Conservation (phyloP, 495 filamentous ascomycete genomes). For the Podospora comata region DNA sequence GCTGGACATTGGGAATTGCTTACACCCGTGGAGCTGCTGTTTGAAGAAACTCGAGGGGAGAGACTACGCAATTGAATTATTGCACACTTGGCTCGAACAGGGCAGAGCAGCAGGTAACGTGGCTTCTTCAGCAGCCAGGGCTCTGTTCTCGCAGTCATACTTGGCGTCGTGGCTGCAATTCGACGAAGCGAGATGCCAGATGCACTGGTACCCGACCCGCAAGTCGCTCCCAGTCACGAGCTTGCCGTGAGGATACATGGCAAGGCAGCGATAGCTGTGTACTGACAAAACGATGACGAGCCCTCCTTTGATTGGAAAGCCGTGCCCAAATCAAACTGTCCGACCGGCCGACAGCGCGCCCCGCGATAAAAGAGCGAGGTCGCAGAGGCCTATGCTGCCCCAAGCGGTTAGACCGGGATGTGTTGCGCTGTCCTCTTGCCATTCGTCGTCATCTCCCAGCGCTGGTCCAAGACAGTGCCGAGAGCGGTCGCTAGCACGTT, state of each 20-base stretch:
- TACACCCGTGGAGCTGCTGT: not conserved
- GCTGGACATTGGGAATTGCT: slow-evolving; percentile 3
- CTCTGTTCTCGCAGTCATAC: not conserved
- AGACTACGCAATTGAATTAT: slow-evolving; percentile 5
- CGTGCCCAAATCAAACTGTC: not conserved
- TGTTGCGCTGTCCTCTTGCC: slow-evolving; percentile 26
- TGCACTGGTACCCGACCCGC: slow-evolving; percentile 33
- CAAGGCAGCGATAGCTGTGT: slow-evolving; percentile 24
- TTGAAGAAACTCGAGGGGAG: not conserved
- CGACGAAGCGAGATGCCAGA: slow-evolving; percentile 10
- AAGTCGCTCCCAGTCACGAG: slow-evolving; percentile 21
- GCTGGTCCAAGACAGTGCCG: slow-evolving; percentile 23
- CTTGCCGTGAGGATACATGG: slow-evolving; percentile 21
- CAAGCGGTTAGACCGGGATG: slow-evolving; percentile 6
- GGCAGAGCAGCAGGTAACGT: slow-evolving; percentile 20
- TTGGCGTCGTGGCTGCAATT: slow-evolving; percentile 16
- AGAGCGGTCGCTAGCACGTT: slow-evolving; percentile 14
- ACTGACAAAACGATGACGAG: slow-evolving; percentile 17
- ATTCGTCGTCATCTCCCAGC: slow-evolving; percentile 32
- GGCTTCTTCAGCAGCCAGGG: slow-evolving; percentile 22
- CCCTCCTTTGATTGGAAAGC: not conserved
- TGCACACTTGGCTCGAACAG: slow-evolving; percentile 25
- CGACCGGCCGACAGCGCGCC: not conserved
- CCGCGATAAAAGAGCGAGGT: not conserved
- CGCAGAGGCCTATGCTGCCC: not conserved